A percentile compares a stretch with the other conserved stretches of the same genome.
Conservation (phyloP, 345 rosid species). For the Hirschfeldia incana region DNA sequence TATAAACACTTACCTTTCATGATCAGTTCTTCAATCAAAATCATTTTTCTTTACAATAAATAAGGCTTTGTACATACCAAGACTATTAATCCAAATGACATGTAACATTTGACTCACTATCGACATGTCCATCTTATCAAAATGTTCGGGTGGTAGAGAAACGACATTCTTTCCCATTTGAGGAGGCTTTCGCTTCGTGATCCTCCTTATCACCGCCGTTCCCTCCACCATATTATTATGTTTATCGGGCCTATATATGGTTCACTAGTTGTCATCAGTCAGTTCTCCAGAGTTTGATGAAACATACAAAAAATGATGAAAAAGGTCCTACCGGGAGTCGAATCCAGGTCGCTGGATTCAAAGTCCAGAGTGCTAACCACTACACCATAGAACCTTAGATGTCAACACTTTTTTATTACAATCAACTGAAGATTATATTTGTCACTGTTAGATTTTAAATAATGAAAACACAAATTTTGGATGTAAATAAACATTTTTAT, state of each 20-base stretch:
- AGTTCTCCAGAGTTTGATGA: too few species aligned
- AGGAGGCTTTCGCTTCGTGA: background rate
- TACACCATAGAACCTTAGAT: constrained; percentile 73
- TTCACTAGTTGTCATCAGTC: too few species aligned
- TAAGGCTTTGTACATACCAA: background rate
- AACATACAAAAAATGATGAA: too few species aligned
- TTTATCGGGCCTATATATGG: too few species aligned
- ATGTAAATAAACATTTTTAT: too few species aligned
- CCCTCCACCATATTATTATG: too few species aligned
- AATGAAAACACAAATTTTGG: too few species aligned
- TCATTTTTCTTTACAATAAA: too few species aligned
- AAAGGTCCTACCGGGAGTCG: constrained; percentile 22
- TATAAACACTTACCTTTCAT: background rate
- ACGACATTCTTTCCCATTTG: background rate
- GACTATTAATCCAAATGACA: background rate
- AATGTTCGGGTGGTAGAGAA: background rate
- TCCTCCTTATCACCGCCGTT: background rate
- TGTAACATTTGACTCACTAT: background rate
- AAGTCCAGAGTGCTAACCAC: constrained; percentile 97
- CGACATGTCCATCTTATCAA: background rate
- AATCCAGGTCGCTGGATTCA: constrained; percentile 86
- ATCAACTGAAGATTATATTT: too few species aligned
- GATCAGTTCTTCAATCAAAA: background rate
- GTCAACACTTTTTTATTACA: background rate
- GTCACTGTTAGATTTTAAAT: too few species aligned